Conservation (phyloP, 352 stramenopile species). For the Phytopythium aichiense region DNA sequence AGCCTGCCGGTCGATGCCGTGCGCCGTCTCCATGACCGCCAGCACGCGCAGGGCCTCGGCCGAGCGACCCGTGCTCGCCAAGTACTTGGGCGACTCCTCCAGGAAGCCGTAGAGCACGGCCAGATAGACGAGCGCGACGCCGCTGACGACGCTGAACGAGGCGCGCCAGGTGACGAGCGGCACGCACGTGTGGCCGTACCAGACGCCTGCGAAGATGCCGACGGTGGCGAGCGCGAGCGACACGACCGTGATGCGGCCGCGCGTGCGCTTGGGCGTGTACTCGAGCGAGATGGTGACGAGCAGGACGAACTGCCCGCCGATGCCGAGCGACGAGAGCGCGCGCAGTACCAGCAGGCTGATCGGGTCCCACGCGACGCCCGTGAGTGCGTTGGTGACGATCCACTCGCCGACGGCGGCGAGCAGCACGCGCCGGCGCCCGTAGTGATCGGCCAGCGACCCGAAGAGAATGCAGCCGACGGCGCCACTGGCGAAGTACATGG, state of each 20-base stretch:
- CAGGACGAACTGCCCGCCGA: conserved; percentile 54
- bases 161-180: conserved; percentile 17
- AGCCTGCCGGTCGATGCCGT: conserved; percentile 52
- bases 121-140: conserved; percentile 20
- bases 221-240: conserved; percentile 34
- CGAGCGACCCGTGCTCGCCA: conserved; percentile 51
- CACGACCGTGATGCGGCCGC: conserved; percentile 53
- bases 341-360: conserved; percentile 38
- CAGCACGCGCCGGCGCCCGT: conserved; percentile 39
- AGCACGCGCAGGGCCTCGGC: conserved; percentile 55
- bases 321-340: conserved; percentile 33
- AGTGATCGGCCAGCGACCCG: conserved; percentile 57
- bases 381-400: conserved; percentile 36
- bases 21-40: conserved; percentile 47
- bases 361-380: conserved; percentile 29
- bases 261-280: conserved; percentile 51
- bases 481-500: conserved; percentile 39
- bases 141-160: conserved; percentile 25
- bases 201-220: conserved; percentile 36
- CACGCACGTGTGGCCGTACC: conserved; percentile 25
- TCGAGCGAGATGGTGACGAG: conserved; percentile 52
- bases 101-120: conserved; percentile 24
- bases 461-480: conserved; percentile 43
- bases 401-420: conserved; percentile 32
- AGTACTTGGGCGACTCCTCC: conserved; percentile 64